Evolutionary conservation across 2,329 filamentous ascomycete genomes (phyloP).

Genomic region (Pseudopithomyces maydicus): DNA sequence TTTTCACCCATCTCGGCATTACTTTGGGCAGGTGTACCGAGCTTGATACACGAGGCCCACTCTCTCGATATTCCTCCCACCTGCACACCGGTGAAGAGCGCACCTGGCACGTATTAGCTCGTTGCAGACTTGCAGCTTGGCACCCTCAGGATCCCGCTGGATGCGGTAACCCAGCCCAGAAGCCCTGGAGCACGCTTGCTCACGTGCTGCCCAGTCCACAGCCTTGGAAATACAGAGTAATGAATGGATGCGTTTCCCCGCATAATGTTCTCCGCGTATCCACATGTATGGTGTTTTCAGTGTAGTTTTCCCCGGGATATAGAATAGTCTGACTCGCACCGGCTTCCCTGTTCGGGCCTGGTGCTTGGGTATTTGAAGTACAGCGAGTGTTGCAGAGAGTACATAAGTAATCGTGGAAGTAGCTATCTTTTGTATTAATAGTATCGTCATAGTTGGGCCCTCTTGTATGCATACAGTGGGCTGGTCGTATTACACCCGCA

Average conservation of each 20-base stretch:
- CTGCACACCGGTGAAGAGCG: too few relatives aligned
- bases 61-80: too few relatives aligned
- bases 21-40: too few relatives aligned
- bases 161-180: too few relatives aligned
- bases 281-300: neutral
- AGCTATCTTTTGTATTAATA: neutral
- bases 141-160: too few relatives aligned
- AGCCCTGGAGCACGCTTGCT: too few relatives aligned
- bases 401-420: neutral
- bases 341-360: neutral
- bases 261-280: neutral
- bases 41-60: too few relatives aligned
- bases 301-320: neutral
- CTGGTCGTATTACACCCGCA: neutral
- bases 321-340: neutral
- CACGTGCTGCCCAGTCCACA: neutral
- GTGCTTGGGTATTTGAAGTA: neutral
- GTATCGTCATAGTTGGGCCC: neutral
- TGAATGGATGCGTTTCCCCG: neutral
- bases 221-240: neutral
- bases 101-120: too few relatives aligned
- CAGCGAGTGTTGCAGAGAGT: neutral
- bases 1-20: too few relatives aligned
- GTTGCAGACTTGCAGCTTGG: too few relatives aligned
- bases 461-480: neutral